Percentiles rank a stretch among this genome's conserved stretches.
These are phyloP conservation scores for Leucocoprinus sp. DNA, from an alignment of 768 basidiomycete genomes.

Conservation along the genomic window DNA sequence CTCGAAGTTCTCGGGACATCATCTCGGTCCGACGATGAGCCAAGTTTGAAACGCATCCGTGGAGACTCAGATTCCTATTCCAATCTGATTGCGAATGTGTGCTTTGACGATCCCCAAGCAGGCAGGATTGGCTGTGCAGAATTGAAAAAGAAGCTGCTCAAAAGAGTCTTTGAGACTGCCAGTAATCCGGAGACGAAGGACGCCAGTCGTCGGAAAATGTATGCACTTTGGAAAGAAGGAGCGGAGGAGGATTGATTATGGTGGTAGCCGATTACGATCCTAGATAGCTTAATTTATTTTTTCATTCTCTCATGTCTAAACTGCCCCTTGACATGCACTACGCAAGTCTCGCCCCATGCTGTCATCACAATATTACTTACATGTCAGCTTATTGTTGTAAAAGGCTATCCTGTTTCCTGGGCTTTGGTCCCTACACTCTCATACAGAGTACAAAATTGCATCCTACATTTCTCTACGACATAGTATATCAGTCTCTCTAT, in stretches of 20 bases:
- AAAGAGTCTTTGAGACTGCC: conserved; percentile 64
- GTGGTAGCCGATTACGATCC: conserved; percentile 3
- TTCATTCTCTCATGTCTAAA: conserved; percentile 5
- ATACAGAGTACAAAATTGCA: conserved; percentile 36
- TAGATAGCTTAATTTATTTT: conserved; percentile 4
- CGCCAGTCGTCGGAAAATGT: conserved; percentile 39
- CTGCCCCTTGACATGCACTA: conserved; percentile 25
- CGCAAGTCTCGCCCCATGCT: conserved; percentile 17
- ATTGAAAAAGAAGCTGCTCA: conserved; percentile 51
- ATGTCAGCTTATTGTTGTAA: conserved; percentile 28
- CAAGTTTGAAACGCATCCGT: conserved; percentile 39
- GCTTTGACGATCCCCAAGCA: conserved; percentile 30
- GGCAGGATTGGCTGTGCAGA: conserved; percentile 23
- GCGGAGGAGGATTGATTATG: conserved; percentile 19
- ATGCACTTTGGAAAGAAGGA: conserved; percentile 66
- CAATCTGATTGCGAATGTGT: conserved; percentile 46
- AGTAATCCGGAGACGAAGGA: conserved; percentile 44
- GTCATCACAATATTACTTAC: conserved; percentile 34
- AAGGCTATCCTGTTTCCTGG: conserved; percentile 32
- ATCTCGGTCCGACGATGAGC: conserved; percentile 25
- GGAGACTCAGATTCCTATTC: conserved; percentile 30
- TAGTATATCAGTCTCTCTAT: conserved; percentile 25
- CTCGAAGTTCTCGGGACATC: conserved; percentile 40
- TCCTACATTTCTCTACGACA: conserved; percentile 18
- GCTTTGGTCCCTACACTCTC: conserved; percentile 50